Percentiles rank a stretch among this genome's conserved stretches.
phyloP scores from a whole-genome alignment of 768 basidiomycete genomes.

The Plicaturopsis crispa region DNA sequence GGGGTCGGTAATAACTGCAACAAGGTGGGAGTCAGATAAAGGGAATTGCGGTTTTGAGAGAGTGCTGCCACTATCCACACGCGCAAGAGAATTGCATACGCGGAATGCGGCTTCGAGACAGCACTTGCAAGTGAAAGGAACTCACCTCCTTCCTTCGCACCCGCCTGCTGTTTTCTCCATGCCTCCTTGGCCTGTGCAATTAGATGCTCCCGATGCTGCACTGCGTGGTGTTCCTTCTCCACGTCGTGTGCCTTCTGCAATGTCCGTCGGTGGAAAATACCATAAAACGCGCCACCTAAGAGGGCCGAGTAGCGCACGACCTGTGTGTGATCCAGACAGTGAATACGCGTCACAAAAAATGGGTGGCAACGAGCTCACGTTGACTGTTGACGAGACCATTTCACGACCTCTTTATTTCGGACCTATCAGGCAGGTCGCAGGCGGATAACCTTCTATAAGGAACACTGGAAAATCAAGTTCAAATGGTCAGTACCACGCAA shows the following conservation, averaged over 20 bases:
- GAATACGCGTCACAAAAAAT: constrained; percentile 3
- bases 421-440: constrained; percentile 1
- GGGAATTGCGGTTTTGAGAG: background rate
- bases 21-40: constrained; percentile 7
- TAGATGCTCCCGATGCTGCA: constrained; percentile 67
- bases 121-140: constrained; percentile 11
- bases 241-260: constrained; percentile 77
- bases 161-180: constrained; percentile 74
- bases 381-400: constrained; percentile 73
- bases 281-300: constrained; percentile 80
- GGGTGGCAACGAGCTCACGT: constrained; percentile 40
- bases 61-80: background rate
- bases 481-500: no score
- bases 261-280: constrained; percentile 86
- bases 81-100: background rate
- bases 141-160: constrained; percentile 50
- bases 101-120: background rate
- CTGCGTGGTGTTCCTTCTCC: constrained; percentile 65
- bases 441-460: background rate
- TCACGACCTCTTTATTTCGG: constrained; percentile 9
- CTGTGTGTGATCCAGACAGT: constrained; percentile 29
- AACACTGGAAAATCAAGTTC: no score
- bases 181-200: constrained; percentile 85
- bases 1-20: constrained; percentile 81
- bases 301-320: constrained; percentile 94